phyloP scores from a whole-genome alignment of 768 basidiomycete genomes.

The Rhodotorula graminis region DNA sequence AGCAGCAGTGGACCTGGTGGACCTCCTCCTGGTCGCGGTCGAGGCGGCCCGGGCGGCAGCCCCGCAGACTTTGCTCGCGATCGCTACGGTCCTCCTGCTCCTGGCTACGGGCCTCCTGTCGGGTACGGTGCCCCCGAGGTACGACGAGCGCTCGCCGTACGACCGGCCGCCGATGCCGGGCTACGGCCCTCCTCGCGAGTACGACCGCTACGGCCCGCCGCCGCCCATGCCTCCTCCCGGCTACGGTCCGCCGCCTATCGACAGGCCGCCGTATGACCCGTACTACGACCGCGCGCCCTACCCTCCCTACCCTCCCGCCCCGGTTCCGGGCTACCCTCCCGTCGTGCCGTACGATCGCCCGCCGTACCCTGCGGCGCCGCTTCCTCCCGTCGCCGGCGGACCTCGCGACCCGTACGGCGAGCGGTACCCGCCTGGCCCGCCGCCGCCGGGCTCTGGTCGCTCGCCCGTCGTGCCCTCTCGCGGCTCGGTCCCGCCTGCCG shows the following conservation, averaged over 20 bases:
- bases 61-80: not conserved
- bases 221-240: constrained; percentile 3
- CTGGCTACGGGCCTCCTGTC: constrained; percentile 2
- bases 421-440: constrained; percentile 12
- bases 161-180: constrained; percentile 13
- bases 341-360: constrained; percentile 23
- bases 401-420: constrained; percentile 20
- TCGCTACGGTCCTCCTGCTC: not conserved
- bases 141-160: not conserved
- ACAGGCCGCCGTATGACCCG: constrained; percentile 31
- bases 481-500: not conserved
- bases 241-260: constrained; percentile 7
- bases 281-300: constrained; percentile 30
- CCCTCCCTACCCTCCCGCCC: not conserved
- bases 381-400: not conserved
- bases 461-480: constrained; percentile 17
- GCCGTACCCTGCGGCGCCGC: constrained; percentile 6
- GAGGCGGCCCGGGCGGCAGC: too few species aligned
- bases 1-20: too few species aligned
- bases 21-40: too few species aligned
- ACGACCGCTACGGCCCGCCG: constrained; percentile 21
- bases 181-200: constrained; percentile 9
- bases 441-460: constrained; percentile 6
- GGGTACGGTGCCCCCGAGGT: constrained; percentile 11
- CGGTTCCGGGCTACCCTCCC: constrained; percentile 14